phyloP scores from a whole-genome alignment of 192 early-diverging fungal species.

The Coemansia sp. region DNA sequence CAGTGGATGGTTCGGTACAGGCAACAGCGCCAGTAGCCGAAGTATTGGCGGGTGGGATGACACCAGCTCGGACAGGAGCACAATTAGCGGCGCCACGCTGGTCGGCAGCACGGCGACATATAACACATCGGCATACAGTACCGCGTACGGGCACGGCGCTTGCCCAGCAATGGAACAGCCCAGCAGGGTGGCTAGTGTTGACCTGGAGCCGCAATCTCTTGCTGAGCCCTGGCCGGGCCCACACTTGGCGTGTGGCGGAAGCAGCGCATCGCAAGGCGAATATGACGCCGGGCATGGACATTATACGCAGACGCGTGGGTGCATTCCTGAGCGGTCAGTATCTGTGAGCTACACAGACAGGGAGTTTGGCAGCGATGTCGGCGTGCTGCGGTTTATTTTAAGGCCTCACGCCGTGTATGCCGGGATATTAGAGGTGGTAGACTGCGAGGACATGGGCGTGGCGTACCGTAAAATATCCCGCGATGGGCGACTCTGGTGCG shows the following conservation, averaged over 20 bases:
- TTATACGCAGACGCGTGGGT: background rate
- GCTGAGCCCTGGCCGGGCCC: constrained; percentile 1
- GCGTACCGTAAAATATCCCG: constrained; percentile 38
- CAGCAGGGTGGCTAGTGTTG: background rate
- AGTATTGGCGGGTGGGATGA: constrained; percentile 15
- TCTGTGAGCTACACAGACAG: background rate
- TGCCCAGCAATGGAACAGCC: background rate
- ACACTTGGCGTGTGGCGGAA: background rate
- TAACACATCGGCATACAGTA: constrained; percentile 8
- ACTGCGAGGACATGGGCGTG: constrained; percentile 20
- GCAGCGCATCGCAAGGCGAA: background rate
- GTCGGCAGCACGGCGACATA: constrained; percentile 11
- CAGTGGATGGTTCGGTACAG: background rate
- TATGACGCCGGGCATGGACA: background rate
- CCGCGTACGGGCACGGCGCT: background rate
- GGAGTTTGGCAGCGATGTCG: background rate
- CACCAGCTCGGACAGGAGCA: constrained; percentile 18
- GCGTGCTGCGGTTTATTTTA: constrained; percentile 24
- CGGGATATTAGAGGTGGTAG: constrained; percentile 30
- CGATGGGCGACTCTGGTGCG: constrained; percentile 28
- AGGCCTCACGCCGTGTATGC: constrained; percentile 22
- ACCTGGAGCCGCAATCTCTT: background rate
- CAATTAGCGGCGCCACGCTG: constrained; percentile 31
- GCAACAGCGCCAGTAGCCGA: constrained; percentile 8
- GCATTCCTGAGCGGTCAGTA: constrained; percentile 4